Base-by-base conservation (phyloP, 306 rosid genomes). In the Medicago arabica region DNA sequence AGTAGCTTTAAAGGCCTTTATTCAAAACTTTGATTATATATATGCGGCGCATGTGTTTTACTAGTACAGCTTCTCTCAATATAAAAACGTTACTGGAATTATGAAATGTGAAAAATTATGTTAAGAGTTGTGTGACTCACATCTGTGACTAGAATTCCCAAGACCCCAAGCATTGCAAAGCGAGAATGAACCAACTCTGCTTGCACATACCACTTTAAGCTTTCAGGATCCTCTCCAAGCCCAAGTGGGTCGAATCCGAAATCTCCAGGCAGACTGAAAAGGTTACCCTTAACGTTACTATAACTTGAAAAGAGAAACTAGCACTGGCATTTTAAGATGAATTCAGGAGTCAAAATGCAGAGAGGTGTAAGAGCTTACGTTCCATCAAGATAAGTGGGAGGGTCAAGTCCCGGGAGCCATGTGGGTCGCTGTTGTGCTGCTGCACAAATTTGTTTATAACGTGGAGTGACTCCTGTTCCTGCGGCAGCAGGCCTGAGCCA, bases 161-260 rank as follows among this genome's bases (percentile, higher is more conserved):
- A 85, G 66, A 90, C 86, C 50, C 97, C 99, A 75, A 91, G 89
- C 96, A 92, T 95, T 59, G 99, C 99, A 77, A 92, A 90, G 77
- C 96, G 99, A 71, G 85, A 69, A 81, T 95, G 99, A 80, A 90
- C 89, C 44, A 92, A 80, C 85, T 92, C 98, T 47, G 97, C 99
- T 78, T 95, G 99, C 75, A 95, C 99, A 75, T 84, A 95, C 99
- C 97, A 95, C 82, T 79, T 92, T 86, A 95, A 85, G 91, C 88
- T 95, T 31, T 73, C 82, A 0, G 97, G 97, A 83, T 95, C 96
- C 81, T 95, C 97, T 46, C 85, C 99, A 38, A 95, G 99, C 34
- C 97, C 97, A 72, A 95, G 97, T 43, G 97, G 99, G 85, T 95
- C 99, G 55, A 92, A 95, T 38, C 99, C 99, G 38, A 47, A 92